phyloP scores from a whole-genome alignment of 192 early-diverging fungal genomes.

The Coemansia sp. region DNA sequence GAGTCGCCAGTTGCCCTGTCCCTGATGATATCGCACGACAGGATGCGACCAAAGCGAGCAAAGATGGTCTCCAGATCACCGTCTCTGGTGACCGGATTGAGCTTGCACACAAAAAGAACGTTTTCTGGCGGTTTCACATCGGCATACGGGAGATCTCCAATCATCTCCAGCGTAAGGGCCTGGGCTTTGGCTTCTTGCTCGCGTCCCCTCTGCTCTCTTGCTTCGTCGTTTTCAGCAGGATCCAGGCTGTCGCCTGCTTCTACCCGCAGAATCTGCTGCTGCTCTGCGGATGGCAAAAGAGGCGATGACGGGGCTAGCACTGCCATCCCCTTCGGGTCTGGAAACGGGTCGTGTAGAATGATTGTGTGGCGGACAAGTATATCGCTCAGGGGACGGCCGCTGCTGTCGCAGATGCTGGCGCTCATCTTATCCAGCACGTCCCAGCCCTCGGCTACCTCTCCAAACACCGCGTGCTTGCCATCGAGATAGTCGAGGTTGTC shows the following conservation, averaged over 20 bases:
- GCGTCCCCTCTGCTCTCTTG: conserved; percentile 66
- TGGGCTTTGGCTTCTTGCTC: conserved; percentile 78
- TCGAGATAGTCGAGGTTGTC: conserved; percentile 72
- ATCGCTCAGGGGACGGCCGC: conserved; percentile 77
- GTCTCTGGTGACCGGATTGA: conserved; percentile 87
- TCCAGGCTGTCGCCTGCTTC: conserved; percentile 78
- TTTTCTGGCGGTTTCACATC: conserved; percentile 98
- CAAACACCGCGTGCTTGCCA: conserved; percentile 90
- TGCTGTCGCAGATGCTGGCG: conserved; percentile 65
- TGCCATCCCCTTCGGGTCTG: conserved; percentile 70
- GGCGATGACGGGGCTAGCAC: conserved; percentile 77
- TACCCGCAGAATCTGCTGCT: conserved; percentile 72
- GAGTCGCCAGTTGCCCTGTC: conserved; percentile 83
- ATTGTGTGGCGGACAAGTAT: conserved; percentile 91
- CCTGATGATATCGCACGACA: conserved; percentile 88
- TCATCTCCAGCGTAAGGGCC: conserved; percentile 95
- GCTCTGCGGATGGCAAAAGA: conserved; percentile 63
- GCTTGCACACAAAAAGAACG: conserved; percentile 93
- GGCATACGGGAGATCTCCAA: conserved; percentile 95
- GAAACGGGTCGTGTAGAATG: conserved; percentile 90
- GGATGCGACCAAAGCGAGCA: conserved; percentile 85
- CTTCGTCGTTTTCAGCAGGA: conserved; percentile 57
- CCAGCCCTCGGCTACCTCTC: conserved; percentile 86
- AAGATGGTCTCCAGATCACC: conserved; percentile 94
- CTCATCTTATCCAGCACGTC: conserved; percentile 85